Conservation (phyloP, 257 asterid species). For the Przewalskia tangutica region DNA sequence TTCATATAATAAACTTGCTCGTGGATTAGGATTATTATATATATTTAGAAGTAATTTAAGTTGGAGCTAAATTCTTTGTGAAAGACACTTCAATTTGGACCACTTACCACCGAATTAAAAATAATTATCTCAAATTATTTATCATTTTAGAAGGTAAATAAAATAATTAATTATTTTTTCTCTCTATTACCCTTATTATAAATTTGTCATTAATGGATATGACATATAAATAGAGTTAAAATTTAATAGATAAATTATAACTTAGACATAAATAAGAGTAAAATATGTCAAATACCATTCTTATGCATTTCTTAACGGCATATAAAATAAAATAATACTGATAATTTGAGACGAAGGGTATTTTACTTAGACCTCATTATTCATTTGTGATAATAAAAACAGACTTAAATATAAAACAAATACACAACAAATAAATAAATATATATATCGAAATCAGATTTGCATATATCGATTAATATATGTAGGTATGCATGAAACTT, state of each 20-base stretch:
- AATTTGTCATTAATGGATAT: no score
- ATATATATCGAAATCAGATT: no score
- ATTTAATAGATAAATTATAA: no score
- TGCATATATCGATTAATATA: background rate
- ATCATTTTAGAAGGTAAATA: no score
- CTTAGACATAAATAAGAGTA: no score
- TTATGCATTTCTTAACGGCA: background rate
- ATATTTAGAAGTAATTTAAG: background rate
- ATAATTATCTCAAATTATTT: no score
- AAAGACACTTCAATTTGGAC: background rate
- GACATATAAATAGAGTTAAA: no score
- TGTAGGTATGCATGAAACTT: background rate
- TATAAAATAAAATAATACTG: background rate
- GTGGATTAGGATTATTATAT: background rate
- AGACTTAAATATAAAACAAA: background rate
- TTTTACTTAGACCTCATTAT: background rate
- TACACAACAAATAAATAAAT: background rate
- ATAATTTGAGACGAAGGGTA: background rate
- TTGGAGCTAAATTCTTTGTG: background rate
- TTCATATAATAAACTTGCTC: no score
- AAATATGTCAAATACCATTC: background rate
- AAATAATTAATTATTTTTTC: no score
- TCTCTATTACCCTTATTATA: no score
- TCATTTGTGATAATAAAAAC: background rate
- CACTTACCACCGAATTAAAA: background rate